Evolutionary conservation across 306 rosid genomes (phyloP).

Genomic region (Malus domestica): DNA sequence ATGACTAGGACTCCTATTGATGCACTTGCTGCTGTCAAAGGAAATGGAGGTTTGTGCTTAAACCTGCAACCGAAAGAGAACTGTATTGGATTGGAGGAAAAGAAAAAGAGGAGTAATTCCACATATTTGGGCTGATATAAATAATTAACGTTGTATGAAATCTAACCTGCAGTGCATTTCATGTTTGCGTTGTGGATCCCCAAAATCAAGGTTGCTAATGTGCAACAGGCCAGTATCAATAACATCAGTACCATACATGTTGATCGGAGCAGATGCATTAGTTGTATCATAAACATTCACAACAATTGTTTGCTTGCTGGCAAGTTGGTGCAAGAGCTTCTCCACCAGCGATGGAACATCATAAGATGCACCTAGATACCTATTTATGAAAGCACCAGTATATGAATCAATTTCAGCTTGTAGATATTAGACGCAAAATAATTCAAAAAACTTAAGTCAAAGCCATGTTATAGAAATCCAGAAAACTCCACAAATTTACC

Average conservation of each 20-base stretch:
- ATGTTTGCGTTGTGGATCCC: constrained; percentile 92
- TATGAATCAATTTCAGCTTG: constrained; percentile 20
- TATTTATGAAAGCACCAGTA: constrained; percentile 19
- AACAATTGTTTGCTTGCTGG: constrained; percentile 93
- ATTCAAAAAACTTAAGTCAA: neutral
- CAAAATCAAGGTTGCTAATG: constrained; percentile 72
- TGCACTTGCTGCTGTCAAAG: constrained; percentile 69
- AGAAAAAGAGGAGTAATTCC: constrained; percentile 7
- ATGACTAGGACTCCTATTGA: constrained; percentile 62
- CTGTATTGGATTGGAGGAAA: neutral
- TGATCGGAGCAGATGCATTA: constrained; percentile 57
- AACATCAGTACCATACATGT: constrained; percentile 83
- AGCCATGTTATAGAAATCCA: neutral
- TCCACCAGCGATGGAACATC: constrained; percentile 94
- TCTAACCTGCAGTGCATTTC: constrained; percentile 98
- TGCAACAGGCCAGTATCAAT: constrained; percentile 64
- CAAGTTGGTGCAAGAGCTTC: constrained; percentile 97
- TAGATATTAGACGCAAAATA: constrained; percentile 4
- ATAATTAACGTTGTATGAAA: constrained; percentile 8
- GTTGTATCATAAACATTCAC: constrained; percentile 94
- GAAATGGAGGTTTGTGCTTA: constrained; percentile 67
- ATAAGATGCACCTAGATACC: constrained; percentile 93
- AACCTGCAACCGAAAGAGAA: constrained; percentile 44
- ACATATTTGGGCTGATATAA: constrained; percentile 4
- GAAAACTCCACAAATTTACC: constrained; percentile 42